Percentiles rank a stretch among this genome's conserved stretches.
These are phyloP conservation scores for Cercospora sp. DNA, from an alignment of 2,329 filamentous ascomycete genomes.

Conservation along the genomic window DNA sequence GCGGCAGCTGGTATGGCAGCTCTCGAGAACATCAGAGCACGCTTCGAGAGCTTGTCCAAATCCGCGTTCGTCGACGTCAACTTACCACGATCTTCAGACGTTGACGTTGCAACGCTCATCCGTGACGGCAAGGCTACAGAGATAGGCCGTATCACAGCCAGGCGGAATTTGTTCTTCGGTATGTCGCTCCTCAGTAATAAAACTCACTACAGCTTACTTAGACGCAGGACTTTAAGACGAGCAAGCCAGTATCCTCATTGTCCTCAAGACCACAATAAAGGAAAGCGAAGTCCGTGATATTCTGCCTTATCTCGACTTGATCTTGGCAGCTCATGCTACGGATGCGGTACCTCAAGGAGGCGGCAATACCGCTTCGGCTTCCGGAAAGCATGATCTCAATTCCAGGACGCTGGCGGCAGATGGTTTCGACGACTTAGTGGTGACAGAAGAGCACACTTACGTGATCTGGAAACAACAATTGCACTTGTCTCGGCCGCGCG, in stretches of 20 bases:
- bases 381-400: slow-evolving; percentile 37
- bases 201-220: slow-evolving; percentile 27
- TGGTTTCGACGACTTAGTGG: slow-evolving; percentile 25
- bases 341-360: slow-evolving; percentile 37
- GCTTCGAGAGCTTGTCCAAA: slow-evolving; percentile 31
- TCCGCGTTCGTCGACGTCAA: slow-evolving; percentile 34
- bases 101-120: slow-evolving; percentile 28
- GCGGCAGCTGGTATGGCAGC: slow-evolving; percentile 11
- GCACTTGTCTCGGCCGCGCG: slow-evolving; percentile 47
- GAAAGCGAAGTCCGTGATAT: slow-evolving; percentile 28
- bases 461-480: slow-evolving; percentile 34
- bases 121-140: slow-evolving; percentile 29
- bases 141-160: slow-evolving; percentile 25
- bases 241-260: slow-evolving; percentile 30
- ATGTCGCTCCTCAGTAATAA: not conserved
- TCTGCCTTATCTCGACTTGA: slow-evolving; percentile 32
- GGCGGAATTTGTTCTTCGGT: slow-evolving; percentile 39
- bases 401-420: slow-evolving; percentile 21
- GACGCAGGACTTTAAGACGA: slow-evolving; percentile 32
- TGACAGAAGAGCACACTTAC: slow-evolving; percentile 29
- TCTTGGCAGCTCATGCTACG: slow-evolving; percentile 37
- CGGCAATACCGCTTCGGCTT: slow-evolving; percentile 33
- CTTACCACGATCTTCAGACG: slow-evolving; percentile 27
- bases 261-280: slow-evolving; percentile 28
- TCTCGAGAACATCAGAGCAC: slow-evolving; percentile 14